Conservation (phyloP, 371 early-diverging fungal genomes). For the Dichotomocladium elegans region DNA sequence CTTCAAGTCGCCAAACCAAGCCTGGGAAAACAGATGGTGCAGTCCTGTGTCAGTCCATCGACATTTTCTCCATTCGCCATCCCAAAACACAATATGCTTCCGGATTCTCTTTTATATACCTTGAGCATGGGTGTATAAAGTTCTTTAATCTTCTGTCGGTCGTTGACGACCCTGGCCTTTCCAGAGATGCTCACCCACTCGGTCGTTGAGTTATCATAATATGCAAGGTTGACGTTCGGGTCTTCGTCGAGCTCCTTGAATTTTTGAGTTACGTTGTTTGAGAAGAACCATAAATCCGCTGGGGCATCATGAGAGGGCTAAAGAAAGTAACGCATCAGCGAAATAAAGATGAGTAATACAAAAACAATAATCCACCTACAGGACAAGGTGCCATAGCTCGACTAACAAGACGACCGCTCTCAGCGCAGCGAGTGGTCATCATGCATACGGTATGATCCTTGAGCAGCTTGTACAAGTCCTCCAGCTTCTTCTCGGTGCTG, state of each 20-base stretch:
- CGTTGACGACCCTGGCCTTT: conserved; percentile 30
- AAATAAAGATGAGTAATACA: neutral
- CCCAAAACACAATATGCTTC: neutral
- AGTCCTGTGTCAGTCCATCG: no score
- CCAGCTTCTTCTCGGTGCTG: conserved; percentile 19
- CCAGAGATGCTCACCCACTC: conserved; percentile 49
- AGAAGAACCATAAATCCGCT: conserved; percentile 40
- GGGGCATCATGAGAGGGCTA: conserved; percentile 18
- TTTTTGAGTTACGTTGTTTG: conserved; percentile 38
- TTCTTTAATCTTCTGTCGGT: conserved; percentile 30
- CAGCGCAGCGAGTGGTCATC: conserved; percentile 30
- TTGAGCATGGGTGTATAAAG: conserved; percentile 25
- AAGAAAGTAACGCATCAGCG: neutral
- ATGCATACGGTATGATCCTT: conserved; percentile 24
- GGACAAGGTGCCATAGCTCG: conserved; percentile 24
- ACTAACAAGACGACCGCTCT: conserved; percentile 21
- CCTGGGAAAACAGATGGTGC: neutral
- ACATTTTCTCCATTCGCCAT: neutral
- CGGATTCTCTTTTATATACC: neutral
- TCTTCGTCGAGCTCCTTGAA: conserved; percentile 36
- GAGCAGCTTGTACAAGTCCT: conserved; percentile 29
- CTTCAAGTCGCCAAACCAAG: conserved; percentile 40
- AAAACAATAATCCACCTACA: conserved; percentile 7
- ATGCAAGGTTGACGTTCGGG: conserved; percentile 38
- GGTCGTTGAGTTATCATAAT: conserved; percentile 24